Evolutionary conservation across 1,284 basidiomycete species (phyloP).

Genomic region (Cerrena zonata): DNA sequence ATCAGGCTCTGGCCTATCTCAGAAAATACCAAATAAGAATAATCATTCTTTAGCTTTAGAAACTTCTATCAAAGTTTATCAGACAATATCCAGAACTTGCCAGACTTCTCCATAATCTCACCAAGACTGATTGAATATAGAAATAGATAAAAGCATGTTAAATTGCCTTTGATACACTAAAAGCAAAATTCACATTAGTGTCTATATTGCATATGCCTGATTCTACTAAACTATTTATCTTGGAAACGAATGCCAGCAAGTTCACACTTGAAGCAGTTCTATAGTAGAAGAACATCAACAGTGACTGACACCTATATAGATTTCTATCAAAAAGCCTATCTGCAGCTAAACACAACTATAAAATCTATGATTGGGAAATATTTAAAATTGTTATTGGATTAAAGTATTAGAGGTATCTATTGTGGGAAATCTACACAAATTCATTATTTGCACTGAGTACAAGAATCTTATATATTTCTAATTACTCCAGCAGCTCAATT

Average conservation of each 20-base stretch:
- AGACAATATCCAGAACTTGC: constrained; percentile 30
- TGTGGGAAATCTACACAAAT: not conserved
- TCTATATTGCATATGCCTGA: not conserved
- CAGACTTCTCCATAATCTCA: constrained; percentile 19
- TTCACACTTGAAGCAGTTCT: not conserved
- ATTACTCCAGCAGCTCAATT: not conserved
- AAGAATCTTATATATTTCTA: not conserved
- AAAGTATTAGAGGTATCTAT: not conserved
- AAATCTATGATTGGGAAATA: not conserved
- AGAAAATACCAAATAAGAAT: constrained; percentile 21
- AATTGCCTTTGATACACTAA: not conserved
- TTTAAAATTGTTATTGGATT: not conserved
- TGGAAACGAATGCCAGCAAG: not conserved
- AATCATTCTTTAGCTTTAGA: constrained; percentile 36
- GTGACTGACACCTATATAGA: not conserved
- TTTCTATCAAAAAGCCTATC: not conserved
- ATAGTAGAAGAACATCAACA: not conserved
- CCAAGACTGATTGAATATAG: not conserved
- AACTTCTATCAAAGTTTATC: constrained; percentile 44
- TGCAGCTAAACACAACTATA: not conserved
- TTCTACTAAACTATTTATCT: not conserved
- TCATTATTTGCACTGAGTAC: not conserved
- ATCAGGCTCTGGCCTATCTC: constrained; percentile 34
- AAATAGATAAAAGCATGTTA: not conserved
- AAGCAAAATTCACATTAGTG: not conserved